Evolutionary conservation across 805 yeast genomes (phyloP).

Genomic region (Diddensiella santjacobensis): DNA sequence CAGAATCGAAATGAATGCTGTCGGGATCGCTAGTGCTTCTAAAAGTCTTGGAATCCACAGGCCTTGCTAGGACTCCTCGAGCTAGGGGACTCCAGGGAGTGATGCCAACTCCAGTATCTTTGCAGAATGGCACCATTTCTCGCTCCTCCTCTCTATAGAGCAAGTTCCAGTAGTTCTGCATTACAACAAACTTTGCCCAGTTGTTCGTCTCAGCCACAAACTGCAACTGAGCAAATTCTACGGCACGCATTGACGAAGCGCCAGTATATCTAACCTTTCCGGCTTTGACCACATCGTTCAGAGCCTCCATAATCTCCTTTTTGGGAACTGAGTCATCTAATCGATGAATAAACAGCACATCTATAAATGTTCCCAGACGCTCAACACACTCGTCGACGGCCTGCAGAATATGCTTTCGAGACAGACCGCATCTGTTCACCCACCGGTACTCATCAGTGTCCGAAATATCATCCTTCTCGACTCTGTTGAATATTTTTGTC

Average conservation of each 20-base stretch:
- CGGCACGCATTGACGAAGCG: conserved; percentile 56
- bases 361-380: conserved; percentile 47
- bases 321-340: conserved; percentile 46
- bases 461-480: conserved; percentile 25
- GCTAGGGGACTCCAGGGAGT: conserved; percentile 61
- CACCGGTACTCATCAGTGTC: conserved; percentile 10
- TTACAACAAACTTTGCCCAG: conserved; percentile 54
- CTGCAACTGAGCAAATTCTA: conserved; percentile 50
- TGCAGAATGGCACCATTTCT: conserved; percentile 54
- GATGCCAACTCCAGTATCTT: conserved; percentile 47
- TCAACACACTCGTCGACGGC: conserved; percentile 40
- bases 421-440: conserved; percentile 38
- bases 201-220: conserved; percentile 49
- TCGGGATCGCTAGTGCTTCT: conserved; percentile 8
- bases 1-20: conserved; percentile 12
- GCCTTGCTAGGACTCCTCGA: conserved; percentile 51
- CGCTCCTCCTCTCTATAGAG: conserved; percentile 58
- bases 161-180: conserved; percentile 57
- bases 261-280: conserved; percentile 55
- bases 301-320: conserved; percentile 52
- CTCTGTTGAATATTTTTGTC: conserved; percentile 40
- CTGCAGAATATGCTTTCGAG: conserved; percentile 45
- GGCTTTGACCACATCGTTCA: conserved; percentile 47
- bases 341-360: conserved; percentile 54
- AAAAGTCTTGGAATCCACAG: conserved; percentile 24